Base-by-base conservation (phyloP, 2,329 filamentous ascomycete genomes). In the Raffaelea deltoideospora region DNA sequence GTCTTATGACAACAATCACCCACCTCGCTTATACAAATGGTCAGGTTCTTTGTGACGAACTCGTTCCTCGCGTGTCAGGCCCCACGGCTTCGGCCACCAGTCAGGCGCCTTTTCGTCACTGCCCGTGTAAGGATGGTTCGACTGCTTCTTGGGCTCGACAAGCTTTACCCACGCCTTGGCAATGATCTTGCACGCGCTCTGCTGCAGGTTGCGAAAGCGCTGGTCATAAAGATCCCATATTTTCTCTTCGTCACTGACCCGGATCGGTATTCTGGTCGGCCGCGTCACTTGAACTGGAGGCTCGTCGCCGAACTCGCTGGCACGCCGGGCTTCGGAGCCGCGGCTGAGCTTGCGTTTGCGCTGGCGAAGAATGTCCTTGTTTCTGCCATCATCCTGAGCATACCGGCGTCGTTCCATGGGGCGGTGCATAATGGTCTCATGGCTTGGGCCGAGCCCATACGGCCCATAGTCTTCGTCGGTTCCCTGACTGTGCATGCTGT, bases 101-200 rank as follows among this genome's bases (percentile, higher is more conserved):
- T 69, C 67, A 0, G 76, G 73, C 2, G 69, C 69, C 45, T 71
- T 74, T 23, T 67, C 66, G 32, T 76, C 67, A 23, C 67, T 69
- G n/a, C 65, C 64, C 1, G 75, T 79, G 48, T 86, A 86, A 0
- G 80, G 79, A 46, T 80, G 74, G 15, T 71, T 77, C 0, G 76
- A 77, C 53, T 84, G 79, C 53, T 86, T 86, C 56, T 80, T 83
- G 0, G 80, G 80, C 47, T 81, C 78, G 2, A 85, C 72, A 2
- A 72, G 65, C 49, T 83, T 83, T 41, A 86, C 75, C 72, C 79
- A 85, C 10, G 72, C 76, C 52, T 85, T 86, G 24, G 74, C 74
- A 36, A 85, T 75, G 20, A 76, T 59, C 53, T 85, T 85, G 56
- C 76, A 79, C 7, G 75, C 70, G 2, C 72, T 68, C 47, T 86